Evolutionary conservation across 1,139 yeast species (phyloP).

Genomic region (Arxiozyma heterogenica): DNA sequence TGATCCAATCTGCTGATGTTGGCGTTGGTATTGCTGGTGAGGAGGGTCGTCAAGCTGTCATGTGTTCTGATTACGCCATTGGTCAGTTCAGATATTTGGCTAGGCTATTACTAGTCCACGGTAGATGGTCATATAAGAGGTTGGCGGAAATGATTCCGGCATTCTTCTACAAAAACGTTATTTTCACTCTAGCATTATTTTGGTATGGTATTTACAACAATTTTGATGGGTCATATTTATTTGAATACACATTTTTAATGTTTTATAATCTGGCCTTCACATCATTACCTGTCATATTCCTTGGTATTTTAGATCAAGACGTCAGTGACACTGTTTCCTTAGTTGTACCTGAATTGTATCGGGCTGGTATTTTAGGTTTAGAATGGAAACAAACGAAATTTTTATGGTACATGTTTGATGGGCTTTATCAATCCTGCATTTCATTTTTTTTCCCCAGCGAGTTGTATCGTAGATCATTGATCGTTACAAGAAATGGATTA

Average conservation of each 20-base stretch:
- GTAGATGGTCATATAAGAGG: conserved; percentile 92
- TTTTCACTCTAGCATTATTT: conserved; percentile 77
- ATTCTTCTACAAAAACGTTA: conserved; percentile 86
- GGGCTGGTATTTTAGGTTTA: conserved; percentile 68
- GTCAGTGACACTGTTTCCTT: conserved; percentile 73
- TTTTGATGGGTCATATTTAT: conserved; percentile 86
- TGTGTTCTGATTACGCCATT: conserved; percentile 94
- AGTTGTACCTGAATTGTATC: conserved; percentile 83
- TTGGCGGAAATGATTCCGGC: conserved; percentile 90
- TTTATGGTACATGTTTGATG: conserved; percentile 79
- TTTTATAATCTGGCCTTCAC: conserved; percentile 92
- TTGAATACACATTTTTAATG: conserved; percentile 86
- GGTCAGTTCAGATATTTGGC: conserved; percentile 87
- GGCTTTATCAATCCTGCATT: conserved; percentile 76
- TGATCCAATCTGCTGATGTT: conserved; percentile 97
- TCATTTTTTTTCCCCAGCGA: conserved; percentile 84
- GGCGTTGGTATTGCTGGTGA: conserved; percentile 99
- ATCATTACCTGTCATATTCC: conserved; percentile 81
- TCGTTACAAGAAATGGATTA: conserved; percentile 55
- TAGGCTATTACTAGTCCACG: conserved; percentile 76
- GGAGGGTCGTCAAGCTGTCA: conserved; percentile 96
- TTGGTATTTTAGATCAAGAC: conserved; percentile 92
- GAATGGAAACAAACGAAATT: conserved; percentile 81
- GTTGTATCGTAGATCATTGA: conserved; percentile 46
- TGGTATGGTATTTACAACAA: conserved; percentile 86